Percentiles rank a stretch among this genome's conserved stretches.
Conservation (phyloP, 2,329 filamentous ascomycete species). For the Ophiostoma piceae region DNA sequence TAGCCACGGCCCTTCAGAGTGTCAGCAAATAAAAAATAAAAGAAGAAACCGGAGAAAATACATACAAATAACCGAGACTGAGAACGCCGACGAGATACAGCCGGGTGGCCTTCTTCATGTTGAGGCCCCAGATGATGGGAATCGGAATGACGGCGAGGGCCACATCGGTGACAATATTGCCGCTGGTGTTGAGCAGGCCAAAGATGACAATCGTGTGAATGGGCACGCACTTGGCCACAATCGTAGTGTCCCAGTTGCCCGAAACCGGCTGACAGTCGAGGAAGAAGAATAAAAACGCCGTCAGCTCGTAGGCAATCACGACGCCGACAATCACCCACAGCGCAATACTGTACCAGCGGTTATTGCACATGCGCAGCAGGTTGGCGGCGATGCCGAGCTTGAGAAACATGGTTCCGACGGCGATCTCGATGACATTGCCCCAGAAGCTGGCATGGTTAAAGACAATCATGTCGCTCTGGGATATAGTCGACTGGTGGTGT, state of each 20-base stretch:
- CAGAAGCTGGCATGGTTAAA: constrained; percentile 42
- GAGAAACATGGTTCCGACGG: constrained; percentile 25
- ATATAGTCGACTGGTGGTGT: constrained; percentile 39
- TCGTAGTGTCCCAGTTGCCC: constrained; percentile 28
- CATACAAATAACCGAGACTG: constrained; percentile 41
- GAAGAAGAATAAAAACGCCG: constrained; percentile 29
- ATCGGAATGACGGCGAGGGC: constrained; percentile 41
- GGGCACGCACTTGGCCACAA: constrained; percentile 26
- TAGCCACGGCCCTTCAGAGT: constrained; percentile 35
- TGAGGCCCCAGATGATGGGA: constrained; percentile 40
- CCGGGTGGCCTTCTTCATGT: constrained; percentile 37
- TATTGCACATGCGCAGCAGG: constrained; percentile 28
- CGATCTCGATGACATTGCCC: constrained; percentile 44
- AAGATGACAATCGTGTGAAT: constrained; percentile 33
- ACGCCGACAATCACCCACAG: constrained; percentile 30
- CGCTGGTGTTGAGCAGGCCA: constrained; percentile 39
- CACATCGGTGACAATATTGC: constrained; percentile 43
- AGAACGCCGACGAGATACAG: constrained; percentile 40
- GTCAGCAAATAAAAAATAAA: not conserved
- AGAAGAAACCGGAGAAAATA: not conserved
- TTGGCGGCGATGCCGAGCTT: constrained; percentile 29
- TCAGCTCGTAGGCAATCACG: constrained; percentile 26
- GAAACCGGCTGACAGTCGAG: constrained; percentile 29
- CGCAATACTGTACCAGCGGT: constrained; percentile 30
- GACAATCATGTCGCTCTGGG: constrained; percentile 32